Conservation (phyloP, 371 early-diverging fungal genomes). For the Apophysomyces ossiformis region DNA sequence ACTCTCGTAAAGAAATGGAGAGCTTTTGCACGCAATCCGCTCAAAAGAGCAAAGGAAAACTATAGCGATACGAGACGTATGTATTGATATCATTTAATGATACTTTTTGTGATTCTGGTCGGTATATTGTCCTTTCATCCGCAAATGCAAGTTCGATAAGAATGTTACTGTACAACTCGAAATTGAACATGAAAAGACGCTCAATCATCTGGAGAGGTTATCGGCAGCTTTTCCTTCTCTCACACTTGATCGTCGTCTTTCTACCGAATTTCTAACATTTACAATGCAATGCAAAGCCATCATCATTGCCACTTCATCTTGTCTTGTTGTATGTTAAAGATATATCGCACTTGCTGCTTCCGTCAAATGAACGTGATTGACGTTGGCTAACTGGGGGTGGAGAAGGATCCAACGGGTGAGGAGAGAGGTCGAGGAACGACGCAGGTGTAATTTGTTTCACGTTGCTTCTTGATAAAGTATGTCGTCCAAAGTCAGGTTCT, state of each 20-base stretch:
- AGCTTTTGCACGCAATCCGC: too few species aligned
- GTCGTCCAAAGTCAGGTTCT: background rate
- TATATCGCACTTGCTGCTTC: background rate
- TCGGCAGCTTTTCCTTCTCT: too few species aligned
- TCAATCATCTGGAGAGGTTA: background rate
- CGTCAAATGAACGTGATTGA: background rate
- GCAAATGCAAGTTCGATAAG: too few species aligned
- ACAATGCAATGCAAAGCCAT: background rate
- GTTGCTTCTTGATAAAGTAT: conserved; percentile 1
- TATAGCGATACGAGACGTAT: too few species aligned
- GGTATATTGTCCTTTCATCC: too few species aligned
- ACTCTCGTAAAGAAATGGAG: too few species aligned
- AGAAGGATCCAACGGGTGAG: conserved; percentile 1
- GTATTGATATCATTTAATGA: too few species aligned
- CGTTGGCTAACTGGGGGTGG: background rate
- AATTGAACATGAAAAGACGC: background rate
- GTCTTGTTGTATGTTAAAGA: conserved; percentile 1
- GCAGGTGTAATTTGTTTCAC: background rate
- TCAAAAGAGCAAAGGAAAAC: too few species aligned
- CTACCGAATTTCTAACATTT: background rate
- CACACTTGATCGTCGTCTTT: background rate
- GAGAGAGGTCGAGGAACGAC: background rate
- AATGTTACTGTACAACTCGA: background rate
- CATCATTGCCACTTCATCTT: background rate
- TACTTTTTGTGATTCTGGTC: too few species aligned